Evolutionary conservation across 768 basidiomycete species (phyloP), one percentile per base, ranked within the genome.

Genomic region (Podaxis sp.): DNA sequence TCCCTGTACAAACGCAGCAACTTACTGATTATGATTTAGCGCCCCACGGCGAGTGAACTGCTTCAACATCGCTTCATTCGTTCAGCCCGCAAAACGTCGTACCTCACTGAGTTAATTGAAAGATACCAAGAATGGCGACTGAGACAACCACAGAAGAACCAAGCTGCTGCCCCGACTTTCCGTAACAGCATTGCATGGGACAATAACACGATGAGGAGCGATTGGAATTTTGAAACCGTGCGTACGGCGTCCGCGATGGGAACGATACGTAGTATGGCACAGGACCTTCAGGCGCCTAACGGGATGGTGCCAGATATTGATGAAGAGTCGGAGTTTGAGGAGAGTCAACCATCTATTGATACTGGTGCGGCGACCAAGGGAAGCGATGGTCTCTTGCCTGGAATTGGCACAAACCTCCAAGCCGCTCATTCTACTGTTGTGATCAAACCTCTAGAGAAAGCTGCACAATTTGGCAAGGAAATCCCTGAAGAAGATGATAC

Each of bases 161-260:
- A 84, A 68, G 75, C 77, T 63, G 82, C 82, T 69, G 84, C 86
- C 65, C 78, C 86, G 11, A 82, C 89, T 4, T 72, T 86, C 55
- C 79, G 82, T 64, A 85, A 82, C 64, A 86, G 79, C 56, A 73
- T 79, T 52, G 79, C 82, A 51, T 93, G 90, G 91, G 91, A 92
- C 66, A 86, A 83, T 64, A 85, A 83, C 50, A 93, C 94, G 1
- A 82, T 96, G 75, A 85, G 86, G 70, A 95, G 91, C 70, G 94
- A 94, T 65, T 98, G 96, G 97, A 93, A 91, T 72, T 98, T 98
- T 72, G 95, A 95, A 68, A 96, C 93, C 2, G 78, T 94, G 67
- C 87, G 81, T 63, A 82, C 89, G 4, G 78, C 84, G 8, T 81
- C 86, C 29, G 85, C 88, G 3, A 90, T 93, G 85, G 91, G 90